Evolutionary conservation across 1,284 basidiomycete genomes (phyloP).

Genomic region (Cutaneotrichosporon sp.): DNA sequence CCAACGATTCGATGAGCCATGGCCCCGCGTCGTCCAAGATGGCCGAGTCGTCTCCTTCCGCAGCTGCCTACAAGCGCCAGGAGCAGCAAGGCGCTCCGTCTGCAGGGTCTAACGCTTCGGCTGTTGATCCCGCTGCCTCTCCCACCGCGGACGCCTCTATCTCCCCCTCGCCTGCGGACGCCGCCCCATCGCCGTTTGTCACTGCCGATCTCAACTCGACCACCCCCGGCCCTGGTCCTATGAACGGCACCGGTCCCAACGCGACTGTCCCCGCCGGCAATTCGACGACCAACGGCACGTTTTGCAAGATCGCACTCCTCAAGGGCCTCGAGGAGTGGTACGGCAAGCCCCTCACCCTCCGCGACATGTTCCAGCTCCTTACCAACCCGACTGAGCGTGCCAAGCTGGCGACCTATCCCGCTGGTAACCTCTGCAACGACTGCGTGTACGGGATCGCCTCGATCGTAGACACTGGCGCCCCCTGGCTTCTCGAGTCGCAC

Average conservation of each 20-base stretch:
- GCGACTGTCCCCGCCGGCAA: constrained; percentile 10
- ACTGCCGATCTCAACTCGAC: constrained; percentile 1
- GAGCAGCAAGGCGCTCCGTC: background rate
- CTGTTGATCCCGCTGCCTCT: background rate
- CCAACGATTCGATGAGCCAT: background rate
- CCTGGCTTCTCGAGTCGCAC: constrained; percentile 35
- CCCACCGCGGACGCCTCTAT: background rate
- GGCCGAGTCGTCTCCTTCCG: background rate
- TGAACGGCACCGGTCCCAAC: constrained; percentile 3
- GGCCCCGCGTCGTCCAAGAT: background rate
- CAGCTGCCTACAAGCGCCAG: background rate
- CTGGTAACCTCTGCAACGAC: constrained; percentile 43
- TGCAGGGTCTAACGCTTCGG: background rate
- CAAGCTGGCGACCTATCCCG: constrained; percentile 29
- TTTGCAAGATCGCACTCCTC: constrained; percentile 45
- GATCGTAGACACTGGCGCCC: constrained; percentile 41
- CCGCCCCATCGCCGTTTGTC: background rate
- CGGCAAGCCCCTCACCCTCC: constrained; percentile 29
- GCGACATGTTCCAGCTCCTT: constrained; percentile 12
- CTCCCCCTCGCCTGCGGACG: constrained; percentile 2
- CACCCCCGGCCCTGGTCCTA: background rate
- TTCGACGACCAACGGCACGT: constrained; percentile 24
- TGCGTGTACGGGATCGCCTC: constrained; percentile 48
- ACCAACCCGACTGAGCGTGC: constrained; percentile 32
- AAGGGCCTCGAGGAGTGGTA: constrained; percentile 40